Conservation (phyloP, 306 rosid genomes). For the Sphenostylis stenocarpa region DNA sequence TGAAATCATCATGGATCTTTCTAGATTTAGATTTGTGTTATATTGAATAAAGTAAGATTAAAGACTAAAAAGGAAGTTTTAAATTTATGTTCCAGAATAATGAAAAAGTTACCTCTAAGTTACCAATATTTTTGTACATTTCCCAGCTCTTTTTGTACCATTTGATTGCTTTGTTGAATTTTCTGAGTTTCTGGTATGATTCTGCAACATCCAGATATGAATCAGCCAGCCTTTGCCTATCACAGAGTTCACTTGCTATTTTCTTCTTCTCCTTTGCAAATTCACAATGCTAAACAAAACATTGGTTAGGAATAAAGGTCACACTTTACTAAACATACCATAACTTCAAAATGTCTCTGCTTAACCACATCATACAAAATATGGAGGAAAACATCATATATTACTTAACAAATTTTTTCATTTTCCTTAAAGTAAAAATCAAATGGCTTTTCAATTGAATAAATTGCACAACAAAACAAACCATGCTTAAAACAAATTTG, state of each 20-base stretch:
- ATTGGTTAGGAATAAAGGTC: slow-evolving; percentile 34
- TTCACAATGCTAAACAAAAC: slow-evolving; percentile 59
- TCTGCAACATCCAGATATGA: slow-evolving; percentile 71
- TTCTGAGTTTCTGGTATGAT: slow-evolving; percentile 78
- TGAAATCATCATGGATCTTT: slow-evolving; percentile 6
- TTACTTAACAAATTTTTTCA: slow-evolving; percentile 9
- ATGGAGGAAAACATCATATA: slow-evolving; percentile 5
- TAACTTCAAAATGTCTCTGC: slow-evolving; percentile 28
- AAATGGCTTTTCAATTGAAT: slow-evolving; percentile 7
- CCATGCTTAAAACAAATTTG: neutral
- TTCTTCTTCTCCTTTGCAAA: slow-evolving; percentile 80
- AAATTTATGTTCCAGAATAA: slow-evolving; percentile 13
- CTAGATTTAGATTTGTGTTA: slow-evolving; percentile 15
- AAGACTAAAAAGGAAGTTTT: slow-evolving; percentile 4
- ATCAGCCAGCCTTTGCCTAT: slow-evolving; percentile 74
- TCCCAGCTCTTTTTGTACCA: slow-evolving; percentile 87
- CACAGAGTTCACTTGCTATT: slow-evolving; percentile 67
- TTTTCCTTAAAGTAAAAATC: slow-evolving; percentile 22
- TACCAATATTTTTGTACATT: slow-evolving; percentile 61
- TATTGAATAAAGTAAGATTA: neutral
- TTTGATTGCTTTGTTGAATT: slow-evolving; percentile 67
- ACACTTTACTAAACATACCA: slow-evolving; percentile 13
- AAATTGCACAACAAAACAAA: slow-evolving; percentile 1
- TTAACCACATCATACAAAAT: slow-evolving; percentile 11
- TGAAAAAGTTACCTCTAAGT: slow-evolving; percentile 67